These are phyloP conservation scores for Marchantia paleacea DNA, from an alignment of 225 moss, liverwort and hornwort genomes.

Conservation along the genomic window DNA sequence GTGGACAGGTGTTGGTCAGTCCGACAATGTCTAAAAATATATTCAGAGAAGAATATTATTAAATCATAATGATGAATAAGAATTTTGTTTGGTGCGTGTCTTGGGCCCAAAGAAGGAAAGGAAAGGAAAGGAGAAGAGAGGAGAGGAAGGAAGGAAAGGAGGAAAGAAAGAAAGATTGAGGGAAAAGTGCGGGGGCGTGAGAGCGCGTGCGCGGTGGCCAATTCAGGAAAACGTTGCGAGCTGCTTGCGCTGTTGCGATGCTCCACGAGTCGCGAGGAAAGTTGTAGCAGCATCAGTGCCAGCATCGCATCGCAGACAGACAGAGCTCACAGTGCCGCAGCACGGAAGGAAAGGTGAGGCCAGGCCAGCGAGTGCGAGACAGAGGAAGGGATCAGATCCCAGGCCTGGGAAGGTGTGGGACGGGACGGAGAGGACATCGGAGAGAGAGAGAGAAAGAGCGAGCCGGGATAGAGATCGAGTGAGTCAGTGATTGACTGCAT, in stretches of 20 bases:
- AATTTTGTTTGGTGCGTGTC: conserved; percentile 4
- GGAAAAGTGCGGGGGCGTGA: neutral
- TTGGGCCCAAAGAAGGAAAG: neutral
- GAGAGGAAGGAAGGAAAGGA: neutral
- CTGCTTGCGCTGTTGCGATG: neutral
- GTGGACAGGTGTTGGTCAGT: conserved; percentile 6
- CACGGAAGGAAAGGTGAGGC: too few species aligned
- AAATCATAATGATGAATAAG: too few species aligned
- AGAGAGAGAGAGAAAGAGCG: neutral
- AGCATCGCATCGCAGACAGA: neutral
- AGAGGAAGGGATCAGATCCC: too few species aligned
- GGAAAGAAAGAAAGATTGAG: neutral
- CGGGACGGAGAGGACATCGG: too few species aligned
- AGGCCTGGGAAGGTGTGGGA: too few species aligned
- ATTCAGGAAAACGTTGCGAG: neutral
- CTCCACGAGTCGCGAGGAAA: neutral
- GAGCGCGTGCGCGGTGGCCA: neutral
- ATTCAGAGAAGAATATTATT: neutral
- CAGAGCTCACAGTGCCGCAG: too few species aligned
- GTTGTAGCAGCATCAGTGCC: neutral
- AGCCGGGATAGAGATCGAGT: too few species aligned
- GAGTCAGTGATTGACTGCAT: conserved; percentile 1
- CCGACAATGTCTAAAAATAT: conserved; percentile 3
- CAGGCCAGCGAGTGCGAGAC: neutral
- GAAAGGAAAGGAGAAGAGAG: neutral